Evolutionary conservation across 2,329 filamentous ascomycete species (phyloP).

Genomic region (Arachnomyces sp.): DNA sequence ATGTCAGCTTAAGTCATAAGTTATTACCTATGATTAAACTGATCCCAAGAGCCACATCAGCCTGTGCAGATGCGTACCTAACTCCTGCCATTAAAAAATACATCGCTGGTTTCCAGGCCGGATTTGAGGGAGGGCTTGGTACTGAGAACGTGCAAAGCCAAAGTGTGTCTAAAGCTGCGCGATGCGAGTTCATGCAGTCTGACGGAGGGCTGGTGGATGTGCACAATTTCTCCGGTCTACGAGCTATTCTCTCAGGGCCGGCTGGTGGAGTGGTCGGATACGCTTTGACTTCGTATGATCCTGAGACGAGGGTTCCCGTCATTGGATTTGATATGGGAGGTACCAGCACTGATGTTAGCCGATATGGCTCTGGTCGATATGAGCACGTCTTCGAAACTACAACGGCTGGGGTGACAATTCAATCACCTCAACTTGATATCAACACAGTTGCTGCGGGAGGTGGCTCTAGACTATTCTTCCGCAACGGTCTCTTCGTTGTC

Average conservation of each 20-base stretch:
- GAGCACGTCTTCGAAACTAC: slow-evolving; percentile 91
- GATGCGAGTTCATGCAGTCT: slow-evolving; percentile 93
- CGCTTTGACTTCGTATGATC: slow-evolving; percentile 78
- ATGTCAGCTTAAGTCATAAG: slow-evolving; percentile 72
- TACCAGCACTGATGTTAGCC: slow-evolving; percentile 79
- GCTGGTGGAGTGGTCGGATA: slow-evolving; percentile 92
- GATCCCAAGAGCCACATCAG: slow-evolving; percentile 64
- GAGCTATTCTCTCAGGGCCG: slow-evolving; percentile 79
- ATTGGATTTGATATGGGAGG: slow-evolving; percentile 94
- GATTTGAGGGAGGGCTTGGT: slow-evolving; percentile 73
- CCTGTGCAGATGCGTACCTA: slow-evolving; percentile 71
- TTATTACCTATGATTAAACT: slow-evolving; percentile 86
- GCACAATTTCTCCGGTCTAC: slow-evolving; percentile 64
- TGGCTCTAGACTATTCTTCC: slow-evolving; percentile 52
- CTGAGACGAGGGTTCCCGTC: slow-evolving; percentile 66
- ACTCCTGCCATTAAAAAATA: slow-evolving; percentile 73
- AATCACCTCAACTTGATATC: slow-evolving; percentile 81
- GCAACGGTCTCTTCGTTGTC: slow-evolving; percentile 78
- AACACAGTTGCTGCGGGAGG: slow-evolving; percentile 87
- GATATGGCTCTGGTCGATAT: slow-evolving; percentile 74
- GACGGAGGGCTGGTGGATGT: slow-evolving; percentile 57
- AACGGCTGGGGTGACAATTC: slow-evolving; percentile 80
- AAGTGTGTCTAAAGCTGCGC: slow-evolving; percentile 56
- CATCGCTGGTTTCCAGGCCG: slow-evolving; percentile 65
- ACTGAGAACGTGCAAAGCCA: slow-evolving; percentile 63